These are phyloP conservation scores for Dichomitus squalens DNA, from an alignment of 1,284 basidiomycete genomes.

Conservation along the genomic window DNA sequence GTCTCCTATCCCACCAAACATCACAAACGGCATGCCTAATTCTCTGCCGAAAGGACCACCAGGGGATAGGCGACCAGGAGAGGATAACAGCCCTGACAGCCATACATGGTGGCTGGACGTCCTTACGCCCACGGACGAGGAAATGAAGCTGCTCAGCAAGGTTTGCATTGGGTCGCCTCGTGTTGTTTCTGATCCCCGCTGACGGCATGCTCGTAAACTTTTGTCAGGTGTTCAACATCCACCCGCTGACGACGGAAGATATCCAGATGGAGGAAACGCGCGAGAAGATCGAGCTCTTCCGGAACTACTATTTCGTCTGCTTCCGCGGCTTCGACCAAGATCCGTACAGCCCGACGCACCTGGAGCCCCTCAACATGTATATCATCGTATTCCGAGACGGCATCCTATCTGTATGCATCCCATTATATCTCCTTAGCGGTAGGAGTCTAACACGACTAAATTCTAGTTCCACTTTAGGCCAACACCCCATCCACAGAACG, in stretches of 20 bases:
- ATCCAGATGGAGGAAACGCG: constrained; percentile 99
- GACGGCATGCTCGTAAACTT: not conserved
- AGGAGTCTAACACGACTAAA: not conserved
- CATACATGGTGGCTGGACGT: constrained; percentile 98
- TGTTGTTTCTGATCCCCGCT: not conserved
- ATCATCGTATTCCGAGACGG: constrained; percentile 99
- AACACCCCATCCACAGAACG: constrained; percentile 97
- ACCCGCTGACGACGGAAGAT: constrained; percentile 98
- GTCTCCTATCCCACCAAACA: constrained; percentile 17
- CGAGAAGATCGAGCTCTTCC: constrained; percentile 99
- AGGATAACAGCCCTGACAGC: constrained; percentile 18
- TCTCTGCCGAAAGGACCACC: not conserved
- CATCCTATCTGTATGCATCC: constrained; percentile 78
- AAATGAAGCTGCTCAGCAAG: constrained; percentile 97
- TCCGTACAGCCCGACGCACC: constrained; percentile 94
- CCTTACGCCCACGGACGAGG: constrained; percentile 92
- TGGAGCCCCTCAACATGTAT: constrained; percentile 99
- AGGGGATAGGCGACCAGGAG: constrained; percentile 21
- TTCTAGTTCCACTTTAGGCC: constrained; percentile 94
- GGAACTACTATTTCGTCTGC: constrained; percentile 99
- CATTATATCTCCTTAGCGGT: not conserved
- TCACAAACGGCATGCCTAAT: constrained; percentile 24
- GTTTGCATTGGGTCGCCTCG: constrained; percentile 41
- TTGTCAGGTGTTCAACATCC: constrained; percentile 89
- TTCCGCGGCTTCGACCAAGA: constrained; percentile 99